phyloP scores from a whole-genome alignment of 371 early-diverging fungal genomes.

The Zychaea mexicana region DNA sequence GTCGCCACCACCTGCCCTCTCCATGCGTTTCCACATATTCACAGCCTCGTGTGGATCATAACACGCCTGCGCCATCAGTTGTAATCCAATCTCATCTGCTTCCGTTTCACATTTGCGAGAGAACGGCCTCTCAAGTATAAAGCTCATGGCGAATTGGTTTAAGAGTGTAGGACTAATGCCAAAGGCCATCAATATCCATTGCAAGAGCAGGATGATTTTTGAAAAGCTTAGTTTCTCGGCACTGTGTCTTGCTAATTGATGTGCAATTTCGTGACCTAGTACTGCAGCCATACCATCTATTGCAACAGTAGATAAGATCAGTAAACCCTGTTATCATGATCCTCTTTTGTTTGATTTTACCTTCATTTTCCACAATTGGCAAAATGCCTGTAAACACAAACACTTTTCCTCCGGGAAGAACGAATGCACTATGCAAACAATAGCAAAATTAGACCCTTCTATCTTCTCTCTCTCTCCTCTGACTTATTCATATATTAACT shows the following conservation, averaged over 20 bases:
- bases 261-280: slow-evolving; percentile 87
- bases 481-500: too few relatives aligned
- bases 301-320: too few relatives aligned
- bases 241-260: slow-evolving; percentile 83
- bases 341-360: slow-evolving; percentile 10
- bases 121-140: slow-evolving; percentile 78
- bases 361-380: slow-evolving; percentile 77
- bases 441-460: neutral
- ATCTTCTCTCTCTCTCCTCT: neutral
- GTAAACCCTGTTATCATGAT: neutral
- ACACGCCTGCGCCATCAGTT: slow-evolving; percentile 91
- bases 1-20: slow-evolving; percentile 21
- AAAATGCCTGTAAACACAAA: slow-evolving; percentile 91
- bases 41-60: slow-evolving; percentile 85
- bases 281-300: slow-evolving; percentile 91
- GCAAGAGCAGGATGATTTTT: slow-evolving; percentile 61
- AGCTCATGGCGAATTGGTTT: slow-evolving; percentile 54
- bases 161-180: slow-evolving; percentile 55
- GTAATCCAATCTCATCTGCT: slow-evolving; percentile 89
- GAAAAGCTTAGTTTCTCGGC: slow-evolving; percentile 80
- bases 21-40: slow-evolving; percentile 65
- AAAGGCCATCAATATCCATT: slow-evolving; percentile 41
- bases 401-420: slow-evolving; percentile 91
- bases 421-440: slow-evolving; percentile 70
- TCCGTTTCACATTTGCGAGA: slow-evolving; percentile 90